These are phyloP conservation scores for Eucalyptus sp. DNA, from an alignment of 345 rosid species.

Conservation along the genomic window DNA sequence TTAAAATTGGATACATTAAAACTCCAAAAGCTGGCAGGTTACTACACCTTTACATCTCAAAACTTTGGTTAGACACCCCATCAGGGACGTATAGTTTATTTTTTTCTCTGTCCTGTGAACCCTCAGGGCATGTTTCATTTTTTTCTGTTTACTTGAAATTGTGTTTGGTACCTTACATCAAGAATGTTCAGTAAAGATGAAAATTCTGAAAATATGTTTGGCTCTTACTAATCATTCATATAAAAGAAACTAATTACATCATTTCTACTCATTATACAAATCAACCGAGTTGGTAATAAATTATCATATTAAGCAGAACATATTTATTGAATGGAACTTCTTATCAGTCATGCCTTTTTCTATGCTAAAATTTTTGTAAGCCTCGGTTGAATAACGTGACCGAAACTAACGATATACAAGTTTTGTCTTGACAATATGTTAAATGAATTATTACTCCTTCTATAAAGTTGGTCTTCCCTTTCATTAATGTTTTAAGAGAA, in stretches of 20 bases:
- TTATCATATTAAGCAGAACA: not conserved
- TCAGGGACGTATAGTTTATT: not conserved
- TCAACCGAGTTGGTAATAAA: not conserved
- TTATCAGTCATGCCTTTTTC: not conserved
- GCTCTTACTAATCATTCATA: not conserved
- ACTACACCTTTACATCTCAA: not conserved
- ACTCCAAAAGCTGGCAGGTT: not conserved
- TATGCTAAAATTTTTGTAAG: not conserved
- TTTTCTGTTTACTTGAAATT: not conserved
- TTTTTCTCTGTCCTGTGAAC: not conserved
- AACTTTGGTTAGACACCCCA: not conserved
- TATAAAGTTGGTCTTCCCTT: not conserved
- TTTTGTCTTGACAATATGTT: not conserved
- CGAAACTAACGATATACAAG: not conserved
- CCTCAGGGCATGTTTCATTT: not conserved
- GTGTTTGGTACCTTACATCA: not conserved
- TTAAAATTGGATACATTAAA: not conserved
- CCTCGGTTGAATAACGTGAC: not conserved
- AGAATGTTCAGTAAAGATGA: not conserved
- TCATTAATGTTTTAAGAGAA: not conserved
- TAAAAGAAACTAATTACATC: not conserved
- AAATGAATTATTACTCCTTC: not conserved
- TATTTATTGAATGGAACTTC: not conserved
- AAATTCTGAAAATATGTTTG: not conserved
- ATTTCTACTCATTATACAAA: not conserved